These are phyloP conservation scores for Kodamaea leandrae DNA, from an alignment of 805 yeast genomes.

Conservation along the genomic window DNA sequence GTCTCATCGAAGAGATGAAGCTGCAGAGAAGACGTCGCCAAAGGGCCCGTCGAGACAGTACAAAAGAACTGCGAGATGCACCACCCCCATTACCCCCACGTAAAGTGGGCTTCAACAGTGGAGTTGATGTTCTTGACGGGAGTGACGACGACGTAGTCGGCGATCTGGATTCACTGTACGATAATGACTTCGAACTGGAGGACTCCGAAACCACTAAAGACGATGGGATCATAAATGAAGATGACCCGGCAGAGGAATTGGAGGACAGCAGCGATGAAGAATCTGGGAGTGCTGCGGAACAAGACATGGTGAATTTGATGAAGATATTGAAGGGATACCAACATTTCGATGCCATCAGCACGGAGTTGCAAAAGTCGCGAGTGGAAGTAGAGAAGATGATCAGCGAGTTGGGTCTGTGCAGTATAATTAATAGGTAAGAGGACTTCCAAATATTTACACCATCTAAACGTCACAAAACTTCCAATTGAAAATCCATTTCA, in stretches of 20 bases:
- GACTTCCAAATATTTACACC: too few relatives aligned
- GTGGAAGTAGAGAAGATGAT: slow-evolving; percentile 52
- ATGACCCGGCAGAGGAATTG: slow-evolving; percentile 10
- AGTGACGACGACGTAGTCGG: slow-evolving; percentile 9
- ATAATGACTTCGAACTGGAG: background rate
- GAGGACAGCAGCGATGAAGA: slow-evolving; percentile 11
- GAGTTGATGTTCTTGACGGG: slow-evolving; percentile 12
- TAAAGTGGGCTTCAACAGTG: slow-evolving; percentile 33
- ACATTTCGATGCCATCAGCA: slow-evolving; percentile 66
- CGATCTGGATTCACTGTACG: background rate
- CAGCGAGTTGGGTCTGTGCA: slow-evolving; percentile 34
- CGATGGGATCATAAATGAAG: slow-evolving; percentile 12
- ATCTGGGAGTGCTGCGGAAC: slow-evolving; percentile 13
- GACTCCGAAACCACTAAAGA: slow-evolving; percentile 9
- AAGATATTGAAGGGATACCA: slow-evolving; percentile 51
- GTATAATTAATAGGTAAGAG: slow-evolving; percentile 34
- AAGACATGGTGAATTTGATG: slow-evolving; percentile 36
- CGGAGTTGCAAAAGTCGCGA: slow-evolving; percentile 58
- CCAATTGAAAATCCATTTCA: too few relatives aligned
- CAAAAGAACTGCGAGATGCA: background rate
- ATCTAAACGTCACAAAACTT: too few relatives aligned
- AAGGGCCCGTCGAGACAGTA: background rate
- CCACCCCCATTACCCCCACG: slow-evolving; percentile 15
- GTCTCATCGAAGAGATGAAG: slow-evolving; percentile 15
- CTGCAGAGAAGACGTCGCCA: slow-evolving; percentile 1